Percentiles rank a stretch among this genome's conserved stretches.
These are phyloP conservation scores for Pseudisothecium myosuroides DNA, from an alignment of 225 moss, liverwort and hornwort genomes.

Conservation along the genomic window DNA sequence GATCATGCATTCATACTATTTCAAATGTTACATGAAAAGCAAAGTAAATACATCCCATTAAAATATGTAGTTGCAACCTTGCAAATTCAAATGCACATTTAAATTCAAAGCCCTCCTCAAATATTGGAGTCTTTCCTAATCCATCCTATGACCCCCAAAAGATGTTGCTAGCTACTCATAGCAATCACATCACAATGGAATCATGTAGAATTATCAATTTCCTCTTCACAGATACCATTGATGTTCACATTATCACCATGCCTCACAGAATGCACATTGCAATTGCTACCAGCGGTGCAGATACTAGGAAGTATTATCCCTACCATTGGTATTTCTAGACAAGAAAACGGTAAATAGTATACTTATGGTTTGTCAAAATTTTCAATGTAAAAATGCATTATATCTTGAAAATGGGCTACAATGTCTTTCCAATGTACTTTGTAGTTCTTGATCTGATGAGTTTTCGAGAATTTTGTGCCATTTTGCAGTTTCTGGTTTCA, in stretches of 20 bases:
- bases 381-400: not conserved
- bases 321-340: not conserved
- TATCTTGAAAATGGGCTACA: not conserved
- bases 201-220: not conserved
- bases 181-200: rapidly evolving
- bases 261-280: too few relatives aligned
- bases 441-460: not conserved
- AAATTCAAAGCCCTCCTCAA: not conserved
- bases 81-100: not conserved
- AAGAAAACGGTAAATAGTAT: not conserved
- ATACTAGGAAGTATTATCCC: too few relatives aligned
- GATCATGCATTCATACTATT: not conserved
- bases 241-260: not conserved
- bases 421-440: not conserved
- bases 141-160: rapidly evolving
- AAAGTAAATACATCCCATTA: not conserved
- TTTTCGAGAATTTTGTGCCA: not conserved
- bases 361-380: not conserved
- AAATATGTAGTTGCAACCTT: not conserved
- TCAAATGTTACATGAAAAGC: not conserved
- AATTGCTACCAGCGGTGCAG: not conserved
- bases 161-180: not conserved
- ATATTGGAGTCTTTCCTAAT: not conserved
- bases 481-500: not conserved
- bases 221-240: not conserved